phyloP scores from a whole-genome alignment of 768 basidiomycete species.

The Sistotremastrum suecicum region DNA sequence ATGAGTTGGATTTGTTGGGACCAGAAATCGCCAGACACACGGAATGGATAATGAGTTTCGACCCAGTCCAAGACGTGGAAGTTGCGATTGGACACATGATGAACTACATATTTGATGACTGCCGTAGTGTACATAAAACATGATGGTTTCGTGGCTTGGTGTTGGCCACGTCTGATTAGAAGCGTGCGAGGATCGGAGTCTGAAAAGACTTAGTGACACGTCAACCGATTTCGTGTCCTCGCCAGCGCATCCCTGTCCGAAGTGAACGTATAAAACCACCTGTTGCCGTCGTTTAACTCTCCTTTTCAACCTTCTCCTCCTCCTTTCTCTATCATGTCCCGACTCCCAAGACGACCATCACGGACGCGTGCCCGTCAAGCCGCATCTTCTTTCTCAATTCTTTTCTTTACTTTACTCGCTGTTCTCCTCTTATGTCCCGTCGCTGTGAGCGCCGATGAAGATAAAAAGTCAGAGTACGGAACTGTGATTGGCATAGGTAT shows the following conservation, averaged over 20 bases:
- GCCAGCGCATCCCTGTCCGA: background rate
- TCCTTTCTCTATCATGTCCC: background rate
- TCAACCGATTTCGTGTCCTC: too few relatives aligned
- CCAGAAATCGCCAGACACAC: too few relatives aligned
- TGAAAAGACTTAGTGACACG: too few relatives aligned
- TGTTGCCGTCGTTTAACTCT: constrained; percentile 15
- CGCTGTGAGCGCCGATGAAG: constrained; percentile 43
- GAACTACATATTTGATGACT: too few relatives aligned
- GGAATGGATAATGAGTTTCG: too few relatives aligned
- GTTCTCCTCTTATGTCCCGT: constrained; percentile 58
- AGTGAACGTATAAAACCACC: background rate
- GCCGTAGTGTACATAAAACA: too few relatives aligned
- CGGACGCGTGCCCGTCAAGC: constrained; percentile 9
- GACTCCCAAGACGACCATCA: constrained; percentile 7
- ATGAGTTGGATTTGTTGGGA: too few relatives aligned
- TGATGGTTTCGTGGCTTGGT: too few relatives aligned
- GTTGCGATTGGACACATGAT: too few relatives aligned
- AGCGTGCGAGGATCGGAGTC: too few relatives aligned
- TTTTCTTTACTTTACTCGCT: constrained; percentile 46
- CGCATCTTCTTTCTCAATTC: constrained; percentile 11
- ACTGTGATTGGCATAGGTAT: constrained; percentile 87
- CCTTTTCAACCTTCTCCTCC: background rate
- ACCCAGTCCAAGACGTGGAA: too few relatives aligned
- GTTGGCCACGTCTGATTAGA: too few relatives aligned
- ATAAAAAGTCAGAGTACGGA: constrained; percentile 63